Conservation (phyloP, 2,329 filamentous ascomycete species). For the Colletotrichum musae region DNA sequence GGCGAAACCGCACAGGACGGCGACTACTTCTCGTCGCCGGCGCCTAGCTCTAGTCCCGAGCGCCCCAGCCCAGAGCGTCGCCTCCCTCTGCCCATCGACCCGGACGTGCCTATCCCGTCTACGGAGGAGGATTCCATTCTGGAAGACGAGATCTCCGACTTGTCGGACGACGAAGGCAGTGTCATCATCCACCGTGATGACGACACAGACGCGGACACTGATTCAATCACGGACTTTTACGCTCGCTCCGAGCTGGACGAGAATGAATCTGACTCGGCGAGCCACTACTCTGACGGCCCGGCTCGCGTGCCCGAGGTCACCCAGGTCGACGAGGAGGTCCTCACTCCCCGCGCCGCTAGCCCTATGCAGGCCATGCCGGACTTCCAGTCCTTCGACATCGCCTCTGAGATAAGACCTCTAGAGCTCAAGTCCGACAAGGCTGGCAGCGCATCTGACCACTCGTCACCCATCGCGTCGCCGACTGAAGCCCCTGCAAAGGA, state of each 20-base stretch:
- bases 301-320: constrained; percentile 37
- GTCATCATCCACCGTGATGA: constrained; percentile 79
- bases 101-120: constrained; percentile 90
- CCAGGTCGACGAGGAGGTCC: constrained; percentile 59
- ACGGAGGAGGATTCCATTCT: constrained; percentile 80
- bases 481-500: constrained; percentile 10
- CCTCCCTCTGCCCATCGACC: constrained; percentile 77
- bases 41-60: constrained; percentile 71
- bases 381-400: constrained; percentile 37
- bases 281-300: constrained; percentile 67
- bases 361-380: constrained; percentile 53
- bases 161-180: constrained; percentile 64
- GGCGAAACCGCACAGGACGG: constrained; percentile 67
- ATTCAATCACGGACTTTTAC: constrained; percentile 78
- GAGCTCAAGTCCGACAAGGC: constrained; percentile 39
- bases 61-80: constrained; percentile 59
- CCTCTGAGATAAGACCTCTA: constrained; percentile 35
- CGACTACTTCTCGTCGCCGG: constrained; percentile 75
- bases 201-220: constrained; percentile 74
- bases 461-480: constrained; percentile 39
- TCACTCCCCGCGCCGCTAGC: constrained; percentile 65
- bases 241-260: constrained; percentile 67
- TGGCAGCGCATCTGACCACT: constrained; percentile 43
- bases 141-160: constrained; percentile 53
- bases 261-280: constrained; percentile 65